Percentiles rank a stretch among this genome's conserved stretches.
Evolutionary conservation across 2,329 filamentous ascomycete genomes (phyloP).

Genomic region (Fusarium mexicanum): DNA sequence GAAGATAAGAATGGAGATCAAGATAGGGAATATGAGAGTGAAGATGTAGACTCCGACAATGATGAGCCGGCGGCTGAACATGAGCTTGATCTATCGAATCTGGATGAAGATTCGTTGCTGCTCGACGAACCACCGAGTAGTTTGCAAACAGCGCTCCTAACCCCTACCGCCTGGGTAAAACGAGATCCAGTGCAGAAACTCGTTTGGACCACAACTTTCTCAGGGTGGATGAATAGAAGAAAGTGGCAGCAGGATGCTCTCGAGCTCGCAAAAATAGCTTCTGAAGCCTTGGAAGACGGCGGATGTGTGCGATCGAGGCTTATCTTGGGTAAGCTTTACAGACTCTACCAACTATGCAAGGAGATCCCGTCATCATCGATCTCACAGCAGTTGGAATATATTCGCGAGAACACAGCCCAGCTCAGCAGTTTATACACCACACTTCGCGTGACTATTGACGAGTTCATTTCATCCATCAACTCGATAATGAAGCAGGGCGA

Average conservation of each 20-base stretch:
- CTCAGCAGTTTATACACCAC: conserved; percentile 12
- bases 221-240: conserved; percentile 25
- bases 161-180: conserved; percentile 7
- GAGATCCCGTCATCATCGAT: conserved; percentile 20
- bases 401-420: not conserved
- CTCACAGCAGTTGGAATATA: conserved; percentile 28
- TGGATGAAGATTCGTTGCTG: conserved; percentile 33
- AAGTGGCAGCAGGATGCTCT: conserved; percentile 22
- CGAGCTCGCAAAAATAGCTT: not conserved
- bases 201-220: not conserved
- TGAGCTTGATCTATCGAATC: not conserved
- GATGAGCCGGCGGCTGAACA: not conserved
- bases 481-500: not conserved
- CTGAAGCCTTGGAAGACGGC: not conserved
- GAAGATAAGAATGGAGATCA: not conserved
- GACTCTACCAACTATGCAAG: conserved; percentile 25
- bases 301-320: not conserved
- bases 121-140: conserved; percentile 19
- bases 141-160: not conserved
- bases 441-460: conserved; percentile 13
- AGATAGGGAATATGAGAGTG: not conserved
- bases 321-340: conserved; percentile 23
- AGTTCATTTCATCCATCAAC: conserved; percentile 12
- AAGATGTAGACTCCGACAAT: not conserved
- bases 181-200: conserved; percentile 13